Percentiles rank a stretch among this genome's conserved stretches.
Conservation (phyloP, 2,329 filamentous ascomycete species). For the Botrytis porri region DNA sequence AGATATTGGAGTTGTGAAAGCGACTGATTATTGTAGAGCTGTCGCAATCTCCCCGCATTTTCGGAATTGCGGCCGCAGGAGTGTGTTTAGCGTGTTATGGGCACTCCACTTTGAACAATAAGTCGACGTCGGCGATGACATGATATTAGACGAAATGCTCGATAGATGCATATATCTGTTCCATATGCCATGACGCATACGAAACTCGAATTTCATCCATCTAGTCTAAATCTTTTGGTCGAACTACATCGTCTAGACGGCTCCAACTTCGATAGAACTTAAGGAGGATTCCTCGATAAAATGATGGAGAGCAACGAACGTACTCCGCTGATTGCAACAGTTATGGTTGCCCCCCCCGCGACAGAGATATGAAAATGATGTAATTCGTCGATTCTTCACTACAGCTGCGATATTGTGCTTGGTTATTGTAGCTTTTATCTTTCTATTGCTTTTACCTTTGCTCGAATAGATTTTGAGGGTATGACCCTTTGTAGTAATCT, state of each 20-base stretch:
- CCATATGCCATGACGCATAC: background rate
- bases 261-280: background rate
- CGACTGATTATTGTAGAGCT: background rate
- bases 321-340: conserved; percentile 65
- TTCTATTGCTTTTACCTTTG: conserved; percentile 49
- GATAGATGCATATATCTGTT: background rate
- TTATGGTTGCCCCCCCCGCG: conserved; percentile 52
- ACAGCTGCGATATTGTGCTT: conserved; percentile 56
- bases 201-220: background rate
- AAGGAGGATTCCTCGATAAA: background rate
- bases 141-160: background rate
- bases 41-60: background rate
- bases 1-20: background rate
- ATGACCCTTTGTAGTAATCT: background rate
- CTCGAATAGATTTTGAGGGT: conserved; percentile 19
- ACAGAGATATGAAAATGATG: conserved; percentile 57
- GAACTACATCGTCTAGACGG: background rate
- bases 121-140: background rate
- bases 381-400: conserved; percentile 64
- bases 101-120: background rate
- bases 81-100: conserved; percentile 1
- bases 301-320: conserved; percentile 42
- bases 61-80: conserved; percentile 8
- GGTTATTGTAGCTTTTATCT: conserved; percentile 40
- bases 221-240: background rate